Percentiles rank a stretch among this genome's conserved stretches.
phyloP scores from a whole-genome alignment of 2,329 filamentous ascomycete species.

The Aphanoascus verrucosus region DNA sequence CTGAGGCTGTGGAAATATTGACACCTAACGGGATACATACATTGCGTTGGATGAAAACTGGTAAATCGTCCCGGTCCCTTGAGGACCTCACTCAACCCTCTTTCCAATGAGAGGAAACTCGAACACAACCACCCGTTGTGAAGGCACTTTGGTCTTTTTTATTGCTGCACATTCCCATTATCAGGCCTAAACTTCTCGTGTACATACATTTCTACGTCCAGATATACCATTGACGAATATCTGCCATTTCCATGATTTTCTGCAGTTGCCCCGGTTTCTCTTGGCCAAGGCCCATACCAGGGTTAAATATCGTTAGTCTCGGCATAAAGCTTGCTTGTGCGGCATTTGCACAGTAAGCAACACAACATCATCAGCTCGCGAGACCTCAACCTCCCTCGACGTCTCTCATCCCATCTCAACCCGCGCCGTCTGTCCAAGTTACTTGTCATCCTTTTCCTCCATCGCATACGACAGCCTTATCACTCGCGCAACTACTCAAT shows the following conservation, averaged over 20 bases:
- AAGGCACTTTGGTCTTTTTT: too few species aligned
- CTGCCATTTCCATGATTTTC: too few species aligned
- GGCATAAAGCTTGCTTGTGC: slow-evolving; percentile 8
- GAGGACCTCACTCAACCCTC: too few species aligned
- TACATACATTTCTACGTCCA: not conserved
- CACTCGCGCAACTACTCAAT: not conserved
- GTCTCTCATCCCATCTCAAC: slow-evolving; percentile 6
- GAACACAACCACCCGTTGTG: too few species aligned
- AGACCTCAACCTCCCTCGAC: not conserved
- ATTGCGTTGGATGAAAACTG: too few species aligned
- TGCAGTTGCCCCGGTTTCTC: too few species aligned
- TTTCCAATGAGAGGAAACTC: too few species aligned
- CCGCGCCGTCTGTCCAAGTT: not conserved
- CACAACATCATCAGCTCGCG: not conserved
- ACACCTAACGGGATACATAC: too few species aligned
- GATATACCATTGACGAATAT: not conserved
- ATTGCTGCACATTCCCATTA: too few species aligned
- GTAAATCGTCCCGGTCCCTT: too few species aligned
- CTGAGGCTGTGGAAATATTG: too few species aligned
- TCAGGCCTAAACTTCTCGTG: not conserved
- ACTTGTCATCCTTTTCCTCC: not conserved
- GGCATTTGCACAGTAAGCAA: slow-evolving; percentile 10
- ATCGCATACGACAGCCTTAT: slow-evolving; percentile 2
- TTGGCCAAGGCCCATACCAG: not conserved
- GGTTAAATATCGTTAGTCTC: slow-evolving; percentile 7